Evolutionary conservation across 2,329 filamentous ascomycete species (phyloP).

Genomic region (Mariannaea sp.): DNA sequence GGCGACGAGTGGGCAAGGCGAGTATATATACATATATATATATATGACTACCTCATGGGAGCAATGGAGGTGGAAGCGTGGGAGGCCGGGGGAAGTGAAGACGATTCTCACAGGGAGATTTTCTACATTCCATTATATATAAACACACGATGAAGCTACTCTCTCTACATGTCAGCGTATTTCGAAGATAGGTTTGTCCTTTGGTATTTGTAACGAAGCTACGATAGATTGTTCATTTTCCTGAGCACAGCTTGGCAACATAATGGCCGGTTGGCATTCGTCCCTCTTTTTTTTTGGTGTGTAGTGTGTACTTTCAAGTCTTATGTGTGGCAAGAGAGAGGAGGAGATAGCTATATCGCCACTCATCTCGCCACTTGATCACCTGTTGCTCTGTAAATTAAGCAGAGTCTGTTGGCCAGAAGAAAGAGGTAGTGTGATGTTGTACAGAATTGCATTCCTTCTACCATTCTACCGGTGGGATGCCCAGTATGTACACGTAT

Average conservation of each 20-base stretch:
- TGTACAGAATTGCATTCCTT: conserved; percentile 32
- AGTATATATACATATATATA: conserved; percentile 16
- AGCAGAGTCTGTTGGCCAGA: too few species aligned
- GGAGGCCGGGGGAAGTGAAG: conserved; percentile 16
- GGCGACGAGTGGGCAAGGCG: conserved; percentile 12
- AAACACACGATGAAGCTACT: conserved; percentile 18
- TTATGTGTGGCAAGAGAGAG: too few species aligned
- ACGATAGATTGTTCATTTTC: neutral
- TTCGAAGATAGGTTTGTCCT: neutral
- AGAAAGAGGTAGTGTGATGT: conserved; percentile 20
- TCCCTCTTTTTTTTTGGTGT: too few species aligned
- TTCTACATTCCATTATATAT: conserved; percentile 30
- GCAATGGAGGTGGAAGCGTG: too few species aligned
- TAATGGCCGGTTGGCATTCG: too few species aligned
- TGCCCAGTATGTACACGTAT: conserved; percentile 30
- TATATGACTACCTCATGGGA: too few species aligned
- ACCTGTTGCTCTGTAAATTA: too few species aligned
- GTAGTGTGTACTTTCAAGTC: too few species aligned
- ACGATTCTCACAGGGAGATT: conserved; percentile 25
- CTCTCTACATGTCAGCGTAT: neutral
- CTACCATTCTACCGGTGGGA: conserved; percentile 29
- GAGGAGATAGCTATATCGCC: too few species aligned
- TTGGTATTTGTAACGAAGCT: neutral
- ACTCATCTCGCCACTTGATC: too few species aligned
- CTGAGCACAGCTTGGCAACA: too few species aligned